Percentiles rank a stretch among this genome's conserved stretches.
phyloP scores from a whole-genome alignment of 73 alveolate species.

The Paraurostyla sp. region DNA sequence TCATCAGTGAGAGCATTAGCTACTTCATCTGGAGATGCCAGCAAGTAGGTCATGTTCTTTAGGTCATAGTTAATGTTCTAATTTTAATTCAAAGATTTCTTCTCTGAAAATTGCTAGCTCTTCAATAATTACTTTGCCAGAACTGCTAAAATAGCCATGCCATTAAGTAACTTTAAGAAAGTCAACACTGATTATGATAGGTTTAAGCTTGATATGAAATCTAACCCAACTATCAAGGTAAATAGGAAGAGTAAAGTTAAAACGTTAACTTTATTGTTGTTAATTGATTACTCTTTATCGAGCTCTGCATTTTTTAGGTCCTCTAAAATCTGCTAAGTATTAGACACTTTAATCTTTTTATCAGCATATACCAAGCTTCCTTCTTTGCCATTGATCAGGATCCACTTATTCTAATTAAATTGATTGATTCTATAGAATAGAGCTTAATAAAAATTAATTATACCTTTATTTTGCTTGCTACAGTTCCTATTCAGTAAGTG shows the following conservation, averaged over 20 bases:
- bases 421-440: neutral
- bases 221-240: neutral
- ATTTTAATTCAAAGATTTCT: neutral
- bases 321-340: neutral
- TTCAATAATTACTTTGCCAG: neutral
- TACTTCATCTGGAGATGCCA: slow-evolving; percentile 28
- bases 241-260: neutral
- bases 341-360: neutral
- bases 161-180: neutral
- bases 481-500: neutral
- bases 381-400: slow-evolving; percentile 11
- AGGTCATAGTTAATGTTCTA: neutral
- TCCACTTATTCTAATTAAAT: neutral
- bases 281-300: neutral
- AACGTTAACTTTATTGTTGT: neutral
- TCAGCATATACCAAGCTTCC: slow-evolving; percentile 34
- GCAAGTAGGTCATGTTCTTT: neutral
- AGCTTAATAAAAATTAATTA: neutral
- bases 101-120: neutral
- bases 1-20: slow-evolving; percentile 28
- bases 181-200: neutral
- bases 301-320: neutral
- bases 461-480: slow-evolving; percentile 21
- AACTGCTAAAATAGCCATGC: neutral
- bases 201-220: neutral